Evolutionary conservation across 495 filamentous ascomycete genomes (phyloP).

Genomic region (Talaromyces wortmannii): DNA sequence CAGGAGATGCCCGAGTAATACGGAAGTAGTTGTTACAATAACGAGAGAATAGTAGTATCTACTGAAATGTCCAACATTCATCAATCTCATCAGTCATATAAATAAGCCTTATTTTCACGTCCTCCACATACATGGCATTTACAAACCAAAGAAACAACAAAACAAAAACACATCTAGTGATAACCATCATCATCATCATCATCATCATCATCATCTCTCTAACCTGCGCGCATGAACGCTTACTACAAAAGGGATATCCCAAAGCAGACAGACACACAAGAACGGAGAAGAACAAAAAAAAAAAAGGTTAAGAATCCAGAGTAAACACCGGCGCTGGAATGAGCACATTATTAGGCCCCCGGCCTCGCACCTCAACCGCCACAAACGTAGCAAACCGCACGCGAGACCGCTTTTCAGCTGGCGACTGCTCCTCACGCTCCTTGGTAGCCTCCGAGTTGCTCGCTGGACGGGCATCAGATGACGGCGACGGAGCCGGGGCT

Average conservation of each 20-base stretch:
- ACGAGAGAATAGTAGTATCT: too few species aligned
- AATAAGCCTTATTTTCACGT: too few species aligned
- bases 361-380: conserved; percentile 69
- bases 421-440: conserved; percentile 22
- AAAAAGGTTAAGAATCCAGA: conserved; percentile 17
- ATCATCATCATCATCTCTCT: background rate
- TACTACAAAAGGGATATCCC: background rate
- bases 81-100: too few species aligned
- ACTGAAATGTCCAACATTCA: too few species aligned
- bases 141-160: background rate
- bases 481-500: background rate
- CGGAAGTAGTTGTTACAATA: too few species aligned
- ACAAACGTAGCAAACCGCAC: conserved; percentile 83
- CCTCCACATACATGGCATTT: too few species aligned
- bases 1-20: too few species aligned
- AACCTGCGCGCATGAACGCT: background rate
- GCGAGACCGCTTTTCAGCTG: conserved; percentile 9
- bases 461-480: background rate
- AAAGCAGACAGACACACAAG: background rate
- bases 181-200: background rate
- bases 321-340: conserved; percentile 88
- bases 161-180: background rate
- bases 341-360: conserved; percentile 60
- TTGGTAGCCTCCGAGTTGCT: conserved; percentile 12
- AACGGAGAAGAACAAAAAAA: background rate